Base-by-base conservation (phyloP, 768 basidiomycete genomes). In the Hygrocybe coccinea region DNA sequence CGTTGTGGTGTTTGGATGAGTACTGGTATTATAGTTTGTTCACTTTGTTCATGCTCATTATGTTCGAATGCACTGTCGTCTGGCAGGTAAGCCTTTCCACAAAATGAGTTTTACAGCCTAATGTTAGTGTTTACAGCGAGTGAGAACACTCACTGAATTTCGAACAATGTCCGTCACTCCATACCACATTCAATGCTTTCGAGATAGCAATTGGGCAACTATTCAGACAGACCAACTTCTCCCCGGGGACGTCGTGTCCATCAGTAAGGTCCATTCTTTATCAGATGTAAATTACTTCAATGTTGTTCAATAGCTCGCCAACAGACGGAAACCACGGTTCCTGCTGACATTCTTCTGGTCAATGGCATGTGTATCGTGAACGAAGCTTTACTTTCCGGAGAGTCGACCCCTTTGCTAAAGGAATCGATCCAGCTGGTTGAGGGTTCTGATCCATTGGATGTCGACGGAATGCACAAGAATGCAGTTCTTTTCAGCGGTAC, bases 11-110 rank as follows among this genome's bases (percentile, higher is more conserved):
- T 67, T 71, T 99, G 63, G 97, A 99, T 64, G 97, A 98, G 68
- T 99, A 98, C 69, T 97, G 94, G 95, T 97, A 97, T 69, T 99
- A 97, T 77, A 89, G 89, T 54, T 70, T 99, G 38, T 99, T 99
- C 75, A 98, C 97, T 1, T 78, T 95, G 22, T 97, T 99, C 81
- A 99, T 99, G 97, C 79, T 99, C 35, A 75, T 99, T 46, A 88
- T 97, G 59, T 99, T 99, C 67, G 97, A 99, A 73, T 98, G 95
- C 72, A 98, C 97, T 1, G 94, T 97, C 21, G 95, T 98, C 29
- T 98, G 90, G 85, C 97, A 98, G 86, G 93, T 91, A 60, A 49
- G 85, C 70, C 15, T 14, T 19, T 36, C 44, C 5, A 38, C 10
- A 35, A 19, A 5, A 25, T 15, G 19, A 25, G 24, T 12, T 56